Percentiles rank a stretch among this genome's conserved stretches.
phyloP scores from a whole-genome alignment of 192 early-diverging fungal species.

The Podila horticola region DNA sequence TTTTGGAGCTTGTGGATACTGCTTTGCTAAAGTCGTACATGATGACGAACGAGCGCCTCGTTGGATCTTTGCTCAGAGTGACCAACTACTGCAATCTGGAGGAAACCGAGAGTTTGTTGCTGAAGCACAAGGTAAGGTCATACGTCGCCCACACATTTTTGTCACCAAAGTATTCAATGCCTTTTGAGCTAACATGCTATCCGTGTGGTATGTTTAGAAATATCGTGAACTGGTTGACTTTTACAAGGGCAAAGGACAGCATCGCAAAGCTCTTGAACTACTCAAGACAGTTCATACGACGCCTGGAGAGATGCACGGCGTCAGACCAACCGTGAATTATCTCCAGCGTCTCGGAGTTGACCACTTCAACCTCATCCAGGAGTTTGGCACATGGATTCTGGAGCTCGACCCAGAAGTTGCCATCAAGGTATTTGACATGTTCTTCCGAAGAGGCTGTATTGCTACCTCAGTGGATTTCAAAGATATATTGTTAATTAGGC shows the following conservation, averaged over 20 bases:
- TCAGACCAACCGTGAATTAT: conserved; percentile 75
- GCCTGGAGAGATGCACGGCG: conserved; percentile 67
- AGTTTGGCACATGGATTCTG: conserved; percentile 86
- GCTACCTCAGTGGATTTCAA: conserved; percentile 47
- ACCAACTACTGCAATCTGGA: conserved; percentile 90
- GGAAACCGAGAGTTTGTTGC: conserved; percentile 82
- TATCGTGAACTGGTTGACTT: conserved; percentile 92
- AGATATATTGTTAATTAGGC: too few species aligned
- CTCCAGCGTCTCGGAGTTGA: conserved; percentile 81
- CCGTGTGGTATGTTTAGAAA: conserved; percentile 59
- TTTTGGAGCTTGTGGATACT: conserved; percentile 85
- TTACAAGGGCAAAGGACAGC: conserved; percentile 90
- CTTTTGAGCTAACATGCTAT: not conserved
- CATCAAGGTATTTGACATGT: conserved; percentile 66
- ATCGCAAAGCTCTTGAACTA: conserved; percentile 90
- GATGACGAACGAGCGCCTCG: conserved; percentile 83
- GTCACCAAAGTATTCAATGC: not conserved
- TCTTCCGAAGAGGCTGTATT: not conserved
- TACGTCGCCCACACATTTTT: not conserved
- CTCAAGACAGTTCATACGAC: conserved; percentile 65
- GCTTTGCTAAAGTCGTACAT: conserved; percentile 92
- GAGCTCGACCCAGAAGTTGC: conserved; percentile 70
- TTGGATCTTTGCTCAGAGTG: conserved; percentile 92
- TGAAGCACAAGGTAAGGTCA: conserved; percentile 70
- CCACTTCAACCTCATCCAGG: conserved; percentile 83